Conservation (phyloP, 2,329 filamentous ascomycete genomes). For the Talaromyces amestolkiae region DNA sequence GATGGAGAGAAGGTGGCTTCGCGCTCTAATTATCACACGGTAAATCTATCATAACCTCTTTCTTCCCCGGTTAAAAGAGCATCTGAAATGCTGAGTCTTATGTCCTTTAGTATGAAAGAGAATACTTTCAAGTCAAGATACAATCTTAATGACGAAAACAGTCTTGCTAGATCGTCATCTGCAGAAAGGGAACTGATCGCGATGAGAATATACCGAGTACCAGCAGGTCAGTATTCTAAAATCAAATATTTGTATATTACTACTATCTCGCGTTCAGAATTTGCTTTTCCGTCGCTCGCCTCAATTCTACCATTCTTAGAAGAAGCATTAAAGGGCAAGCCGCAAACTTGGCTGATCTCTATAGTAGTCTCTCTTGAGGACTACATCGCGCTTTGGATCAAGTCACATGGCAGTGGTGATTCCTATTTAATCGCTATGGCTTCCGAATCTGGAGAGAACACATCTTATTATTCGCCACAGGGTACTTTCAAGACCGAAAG, state of each 20-base stretch:
- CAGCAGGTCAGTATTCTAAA: slow-evolving; percentile 16
- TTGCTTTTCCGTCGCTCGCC: slow-evolving; percentile 16
- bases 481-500: not conserved
- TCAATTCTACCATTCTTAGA: slow-evolving; percentile 21
- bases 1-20: slow-evolving; percentile 7
- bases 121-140: slow-evolving; percentile 1
- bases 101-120: slow-evolving; percentile 6
- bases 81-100: too few relatives aligned
- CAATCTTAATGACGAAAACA: not conserved
- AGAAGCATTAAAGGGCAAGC: slow-evolving; percentile 5
- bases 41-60: not conserved
- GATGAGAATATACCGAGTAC: slow-evolving; percentile 15
- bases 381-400: slow-evolving; percentile 13
- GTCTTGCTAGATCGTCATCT: too few relatives aligned
- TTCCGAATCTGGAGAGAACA: not conserved
- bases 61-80: too few relatives aligned
- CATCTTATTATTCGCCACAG: not conserved
- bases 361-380: slow-evolving; percentile 15
- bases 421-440: not conserved
- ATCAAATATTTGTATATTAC: not conserved
- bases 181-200: too few relatives aligned
- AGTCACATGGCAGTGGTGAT: not conserved
- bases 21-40: not conserved
- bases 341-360: slow-evolving; percentile 16
- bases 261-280: slow-evolving; percentile 10